Evolutionary conservation across 257 asterid genomes (phyloP).

Genomic region (Handroanthus guayacan): DNA sequence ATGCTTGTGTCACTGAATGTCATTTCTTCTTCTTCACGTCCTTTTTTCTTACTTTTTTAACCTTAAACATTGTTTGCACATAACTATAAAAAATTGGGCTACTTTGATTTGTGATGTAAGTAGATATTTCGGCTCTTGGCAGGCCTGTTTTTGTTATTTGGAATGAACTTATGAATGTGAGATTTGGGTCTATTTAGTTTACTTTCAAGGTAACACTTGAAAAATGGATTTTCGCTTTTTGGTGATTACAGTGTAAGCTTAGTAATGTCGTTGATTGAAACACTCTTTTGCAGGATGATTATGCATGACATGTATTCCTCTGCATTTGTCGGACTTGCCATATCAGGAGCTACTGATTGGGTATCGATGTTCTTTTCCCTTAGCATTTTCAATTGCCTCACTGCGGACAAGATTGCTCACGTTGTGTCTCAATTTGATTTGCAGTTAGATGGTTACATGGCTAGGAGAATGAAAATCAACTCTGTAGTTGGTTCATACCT

Average conservation of each 20-base stretch:
- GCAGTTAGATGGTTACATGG: conserved; percentile 94
- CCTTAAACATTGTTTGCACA: background rate
- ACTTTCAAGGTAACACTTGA: background rate
- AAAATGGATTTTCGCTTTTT: background rate
- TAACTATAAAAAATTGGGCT: background rate
- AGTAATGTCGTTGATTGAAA: conserved; percentile 18
- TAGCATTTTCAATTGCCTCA: conserved; percentile 4
- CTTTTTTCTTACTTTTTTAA: too few relatives aligned
- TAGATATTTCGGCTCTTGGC: conserved; percentile 26
- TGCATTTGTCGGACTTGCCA: conserved; percentile 84
- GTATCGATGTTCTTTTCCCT: conserved; percentile 48
- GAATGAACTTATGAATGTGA: conserved; percentile 12
- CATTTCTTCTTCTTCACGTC: background rate
- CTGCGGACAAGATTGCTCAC: conserved; percentile 13
- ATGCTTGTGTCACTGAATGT: background rate
- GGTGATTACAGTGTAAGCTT: conserved; percentile 16
- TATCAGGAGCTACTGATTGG: conserved; percentile 97
- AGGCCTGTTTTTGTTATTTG: conserved; percentile 14
- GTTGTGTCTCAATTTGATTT: conserved; percentile 34
- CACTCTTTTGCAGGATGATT: conserved; percentile 81
- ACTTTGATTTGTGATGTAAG: conserved; percentile 3
- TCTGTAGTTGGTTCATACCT: conserved; percentile 97
- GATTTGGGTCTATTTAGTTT: conserved; percentile 20
- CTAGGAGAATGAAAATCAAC: conserved; percentile 87
- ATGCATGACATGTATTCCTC: conserved; percentile 79